These are phyloP conservation scores for Thielaviopsis ethacetica DNA, from an alignment of 2,329 filamentous ascomycete species.

Conservation along the genomic window DNA sequence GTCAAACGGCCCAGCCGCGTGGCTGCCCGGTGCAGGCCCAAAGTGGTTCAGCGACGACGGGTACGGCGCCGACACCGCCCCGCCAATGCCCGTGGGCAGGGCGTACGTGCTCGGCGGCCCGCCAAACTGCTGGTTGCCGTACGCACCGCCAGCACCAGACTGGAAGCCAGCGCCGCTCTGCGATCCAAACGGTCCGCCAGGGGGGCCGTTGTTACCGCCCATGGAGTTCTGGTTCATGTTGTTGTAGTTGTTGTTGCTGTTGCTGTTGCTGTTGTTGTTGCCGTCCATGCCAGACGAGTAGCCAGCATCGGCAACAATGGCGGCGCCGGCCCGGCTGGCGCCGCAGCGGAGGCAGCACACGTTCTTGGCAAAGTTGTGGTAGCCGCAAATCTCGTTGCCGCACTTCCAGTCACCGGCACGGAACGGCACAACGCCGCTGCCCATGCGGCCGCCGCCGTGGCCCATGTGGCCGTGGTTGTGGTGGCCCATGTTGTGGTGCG, in stretches of 20 bases:
- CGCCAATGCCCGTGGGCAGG: slow-evolving; percentile 70
- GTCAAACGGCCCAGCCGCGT: slow-evolving; percentile 76
- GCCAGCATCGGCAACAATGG: slow-evolving; percentile 84
- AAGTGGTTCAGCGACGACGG: slow-evolving; percentile 62
- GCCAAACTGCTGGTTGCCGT: slow-evolving; percentile 57
- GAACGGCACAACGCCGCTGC: slow-evolving; percentile 83
- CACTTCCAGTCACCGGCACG: slow-evolving; percentile 98
- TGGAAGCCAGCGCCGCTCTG: slow-evolving; percentile 32
- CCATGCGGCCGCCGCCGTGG: slow-evolving; percentile 52
- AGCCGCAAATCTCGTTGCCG: slow-evolving; percentile 89
- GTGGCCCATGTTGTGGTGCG: slow-evolving; percentile 32
- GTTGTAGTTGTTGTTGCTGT: slow-evolving; percentile 39
- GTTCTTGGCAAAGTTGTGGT: slow-evolving; percentile 99
- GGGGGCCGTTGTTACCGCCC: slow-evolving; percentile 39
- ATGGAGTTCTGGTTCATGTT: slow-evolving; percentile 8
- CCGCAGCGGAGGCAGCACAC: slow-evolving; percentile 94
- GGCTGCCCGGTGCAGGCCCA: slow-evolving; percentile 58
- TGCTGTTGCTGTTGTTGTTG: slow-evolving; percentile 69
- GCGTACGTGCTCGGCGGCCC: slow-evolving; percentile 80
- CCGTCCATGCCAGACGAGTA: slow-evolving; percentile 85
- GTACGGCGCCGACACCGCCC: slow-evolving; percentile 56
- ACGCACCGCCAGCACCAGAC: slow-evolving; percentile 36
- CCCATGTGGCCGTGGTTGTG: slow-evolving; percentile 29
- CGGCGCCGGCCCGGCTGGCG: slow-evolving; percentile 82
- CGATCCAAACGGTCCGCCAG: slow-evolving; percentile 1